Percentiles rank a stretch among this genome's conserved stretches.
Evolutionary conservation across 495 filamentous ascomycete species (phyloP).

Genomic region (Platismatia glauca): DNA sequence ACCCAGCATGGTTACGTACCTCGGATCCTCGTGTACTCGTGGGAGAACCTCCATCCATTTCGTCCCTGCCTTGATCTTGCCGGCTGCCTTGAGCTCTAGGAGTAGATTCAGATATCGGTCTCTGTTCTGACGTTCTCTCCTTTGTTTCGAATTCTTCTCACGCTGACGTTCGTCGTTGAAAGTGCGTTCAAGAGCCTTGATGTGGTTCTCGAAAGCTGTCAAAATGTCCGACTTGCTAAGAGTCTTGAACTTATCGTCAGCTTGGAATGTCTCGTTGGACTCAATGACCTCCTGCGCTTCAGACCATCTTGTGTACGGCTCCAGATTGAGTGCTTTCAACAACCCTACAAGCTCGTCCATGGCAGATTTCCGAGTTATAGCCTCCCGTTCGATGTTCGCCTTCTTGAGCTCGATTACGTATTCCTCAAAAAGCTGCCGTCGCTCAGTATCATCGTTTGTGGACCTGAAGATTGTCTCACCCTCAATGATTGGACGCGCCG

Average conservation of each 20-base stretch:
- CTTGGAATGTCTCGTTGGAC: conserved; percentile 68
- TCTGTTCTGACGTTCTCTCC: conserved; percentile 75
- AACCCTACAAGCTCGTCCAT: conserved; percentile 76
- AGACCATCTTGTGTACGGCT: conserved; percentile 92
- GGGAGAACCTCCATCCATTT: conserved; percentile 85
- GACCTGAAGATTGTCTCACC: conserved; percentile 91
- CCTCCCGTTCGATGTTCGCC: conserved; percentile 63
- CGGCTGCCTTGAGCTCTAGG: conserved; percentile 59
- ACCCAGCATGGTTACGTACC: conserved; percentile 78
- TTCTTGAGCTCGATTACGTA: conserved; percentile 81
- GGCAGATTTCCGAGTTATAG: conserved; percentile 62
- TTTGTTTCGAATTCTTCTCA: conserved; percentile 67
- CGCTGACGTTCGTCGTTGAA: conserved; percentile 85
- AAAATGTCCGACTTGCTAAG: conserved; percentile 85
- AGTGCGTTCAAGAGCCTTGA: conserved; percentile 78
- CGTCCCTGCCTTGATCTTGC: conserved; percentile 80
- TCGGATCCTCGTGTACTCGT: conserved; percentile 67
- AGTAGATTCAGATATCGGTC: conserved; percentile 71
- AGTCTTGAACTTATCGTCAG: conserved; percentile 79
- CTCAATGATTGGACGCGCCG: conserved; percentile 87
- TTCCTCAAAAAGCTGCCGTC: conserved; percentile 88
- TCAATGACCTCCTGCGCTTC: conserved; percentile 79
- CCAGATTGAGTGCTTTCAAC: conserved; percentile 73
- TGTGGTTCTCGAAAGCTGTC: conserved; percentile 88
- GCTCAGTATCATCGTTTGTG: conserved; percentile 78